phyloP scores from a whole-genome alignment of 75 land plant species.

The Sequoiadendron giganteum region DNA sequence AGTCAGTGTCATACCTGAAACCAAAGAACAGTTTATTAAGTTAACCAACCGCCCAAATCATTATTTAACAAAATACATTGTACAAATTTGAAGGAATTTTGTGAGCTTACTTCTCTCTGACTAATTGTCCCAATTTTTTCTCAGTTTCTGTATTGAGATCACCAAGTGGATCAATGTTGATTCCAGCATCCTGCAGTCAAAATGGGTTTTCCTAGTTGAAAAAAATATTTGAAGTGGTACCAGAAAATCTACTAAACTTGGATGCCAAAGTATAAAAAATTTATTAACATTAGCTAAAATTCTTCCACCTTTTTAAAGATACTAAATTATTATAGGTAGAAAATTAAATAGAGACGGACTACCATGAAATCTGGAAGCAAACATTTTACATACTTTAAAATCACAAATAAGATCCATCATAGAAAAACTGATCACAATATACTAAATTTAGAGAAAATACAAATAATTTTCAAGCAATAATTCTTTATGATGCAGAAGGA shows the following conservation, averaged over 20 bases:
- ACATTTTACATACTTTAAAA: not conserved
- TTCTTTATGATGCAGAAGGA: not conserved
- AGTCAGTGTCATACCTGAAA: slow-evolving; percentile 84
- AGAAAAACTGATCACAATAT: not conserved
- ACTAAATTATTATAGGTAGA: not conserved
- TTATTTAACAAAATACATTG: not conserved
- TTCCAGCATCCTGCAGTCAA: slow-evolving; percentile 74
- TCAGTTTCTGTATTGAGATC: slow-evolving; percentile 89
- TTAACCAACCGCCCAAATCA: not conserved
- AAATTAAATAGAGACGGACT: not conserved
- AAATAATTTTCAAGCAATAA: not conserved
- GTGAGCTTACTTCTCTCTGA: slow-evolving; percentile 66
- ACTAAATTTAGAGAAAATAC: not conserved
- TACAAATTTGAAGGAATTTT: not conserved
- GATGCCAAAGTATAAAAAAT: not conserved
- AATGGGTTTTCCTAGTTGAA: not conserved
- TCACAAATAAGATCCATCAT: not conserved
- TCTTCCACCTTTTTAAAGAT: not conserved
- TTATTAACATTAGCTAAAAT: not conserved
- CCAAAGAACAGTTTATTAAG: not conserved
- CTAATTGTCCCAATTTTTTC: slow-evolving; percentile 73
- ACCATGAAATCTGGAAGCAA: not conserved
- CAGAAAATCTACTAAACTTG: not conserved
- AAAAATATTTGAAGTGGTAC: not conserved
- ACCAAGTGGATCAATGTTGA: slow-evolving; percentile 79